These are phyloP conservation scores for Trichoderma citrinoviride DNA, from an alignment of 2,329 filamentous ascomycete species.

Conservation along the genomic window DNA sequence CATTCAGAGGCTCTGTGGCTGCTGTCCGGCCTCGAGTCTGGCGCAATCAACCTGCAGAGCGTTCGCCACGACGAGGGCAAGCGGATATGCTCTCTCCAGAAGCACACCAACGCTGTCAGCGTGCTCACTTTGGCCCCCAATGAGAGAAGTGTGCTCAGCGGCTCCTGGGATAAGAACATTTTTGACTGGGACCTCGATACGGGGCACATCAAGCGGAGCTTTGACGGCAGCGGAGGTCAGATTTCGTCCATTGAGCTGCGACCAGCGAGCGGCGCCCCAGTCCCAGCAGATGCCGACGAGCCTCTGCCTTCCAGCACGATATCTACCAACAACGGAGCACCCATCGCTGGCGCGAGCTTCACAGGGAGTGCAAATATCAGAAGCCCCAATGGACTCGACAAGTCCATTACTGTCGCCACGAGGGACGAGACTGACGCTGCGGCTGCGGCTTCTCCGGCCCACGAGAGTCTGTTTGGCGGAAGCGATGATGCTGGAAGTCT, in stretches of 20 bases:
- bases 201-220: slow-evolving; percentile 71
- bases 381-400: slow-evolving; percentile 23
- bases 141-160: slow-evolving; percentile 82
- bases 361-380: slow-evolving; percentile 28
- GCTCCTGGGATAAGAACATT: slow-evolving; percentile 94
- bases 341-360: slow-evolving; percentile 51
- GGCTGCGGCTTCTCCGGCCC: slow-evolving; percentile 58
- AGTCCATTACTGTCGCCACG: slow-evolving; percentile 31
- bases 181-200: slow-evolving; percentile 94
- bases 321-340: slow-evolving; percentile 68
- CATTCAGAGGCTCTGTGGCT: slow-evolving; percentile 90
- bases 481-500: slow-evolving; percentile 76
- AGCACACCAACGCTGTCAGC: slow-evolving; percentile 89
- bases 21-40: slow-evolving; percentile 84
- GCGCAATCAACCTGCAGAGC: slow-evolving; percentile 88
- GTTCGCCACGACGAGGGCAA: slow-evolving; percentile 94
- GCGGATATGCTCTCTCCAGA: slow-evolving; percentile 74
- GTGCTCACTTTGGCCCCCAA: slow-evolving; percentile 79
- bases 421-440: slow-evolving; percentile 48
- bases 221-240: slow-evolving; percentile 75
- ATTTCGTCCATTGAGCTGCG: slow-evolving; percentile 86
- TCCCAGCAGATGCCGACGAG: slow-evolving; percentile 71
- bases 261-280: slow-evolving; percentile 69
- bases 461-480: slow-evolving; percentile 78
- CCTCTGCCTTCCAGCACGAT: slow-evolving; percentile 63